Percentiles rank a stretch among this genome's conserved stretches.
Conservation (phyloP, 768 basidiomycete genomes). For the Piloderma croceum region DNA sequence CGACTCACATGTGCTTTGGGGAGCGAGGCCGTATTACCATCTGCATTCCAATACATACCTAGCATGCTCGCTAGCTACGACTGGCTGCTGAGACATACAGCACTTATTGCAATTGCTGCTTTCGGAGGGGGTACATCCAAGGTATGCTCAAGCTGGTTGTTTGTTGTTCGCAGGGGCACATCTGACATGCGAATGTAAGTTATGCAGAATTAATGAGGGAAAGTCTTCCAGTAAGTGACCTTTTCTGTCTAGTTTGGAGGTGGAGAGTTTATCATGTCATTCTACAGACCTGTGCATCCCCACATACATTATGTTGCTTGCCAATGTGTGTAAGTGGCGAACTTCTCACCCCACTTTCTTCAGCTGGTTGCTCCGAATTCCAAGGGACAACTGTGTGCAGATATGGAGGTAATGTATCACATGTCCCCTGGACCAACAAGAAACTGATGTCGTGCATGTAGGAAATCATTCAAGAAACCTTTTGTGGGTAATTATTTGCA, state of each 20-base stretch:
- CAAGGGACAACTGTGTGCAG: constrained; percentile 86
- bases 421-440: background rate
- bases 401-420: constrained; percentile 56
- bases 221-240: constrained; percentile 67
- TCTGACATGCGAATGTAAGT: constrained; percentile 41
- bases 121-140: constrained; percentile 81
- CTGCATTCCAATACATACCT: constrained; percentile 78
- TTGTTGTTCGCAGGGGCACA: no score
- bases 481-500: constrained; percentile 62
- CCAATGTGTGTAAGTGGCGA: constrained; percentile 69
- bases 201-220: constrained; percentile 76
- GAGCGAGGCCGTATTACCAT: constrained; percentile 67
- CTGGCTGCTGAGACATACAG: constrained; percentile 83
- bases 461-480: constrained; percentile 72
- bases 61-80: constrained; percentile 77
- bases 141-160: no score
- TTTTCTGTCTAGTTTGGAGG: background rate
- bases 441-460: constrained; percentile 19
- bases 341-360: constrained; percentile 1
- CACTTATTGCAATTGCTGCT: constrained; percentile 79
- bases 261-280: background rate
- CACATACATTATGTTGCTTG: constrained; percentile 71
- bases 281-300: constrained; percentile 68
- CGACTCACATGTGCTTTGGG: constrained; percentile 76
- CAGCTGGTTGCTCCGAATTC: constrained; percentile 6